A percentile compares a stretch with the other conserved stretches of the same genome.
phyloP scores from a whole-genome alignment of 208 protist genomes.

The Trypanosoma cruzi region DNA sequence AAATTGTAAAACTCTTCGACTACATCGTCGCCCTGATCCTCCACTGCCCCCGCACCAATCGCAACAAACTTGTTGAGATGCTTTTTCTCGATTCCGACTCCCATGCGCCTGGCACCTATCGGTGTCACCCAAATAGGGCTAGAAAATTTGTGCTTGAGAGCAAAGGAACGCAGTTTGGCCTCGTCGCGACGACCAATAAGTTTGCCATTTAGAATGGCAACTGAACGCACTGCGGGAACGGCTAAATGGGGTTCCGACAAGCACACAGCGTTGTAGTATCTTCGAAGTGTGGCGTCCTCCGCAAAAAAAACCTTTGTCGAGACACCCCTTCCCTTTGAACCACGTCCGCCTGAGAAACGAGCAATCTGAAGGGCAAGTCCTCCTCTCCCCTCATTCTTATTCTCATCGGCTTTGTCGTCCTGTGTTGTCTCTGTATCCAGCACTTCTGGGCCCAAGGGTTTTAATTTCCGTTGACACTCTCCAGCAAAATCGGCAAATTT shows the following conservation, averaged over 20 bases:
- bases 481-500: conserved; percentile 37
- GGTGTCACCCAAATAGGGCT: conserved; percentile 89
- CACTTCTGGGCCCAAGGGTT: conserved; percentile 39
- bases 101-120: conserved; percentile 49
- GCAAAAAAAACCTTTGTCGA: conserved; percentile 61
- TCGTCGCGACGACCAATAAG: conserved; percentile 82
- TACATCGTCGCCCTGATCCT: conserved; percentile 42
- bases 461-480: conserved; percentile 13
- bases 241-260: conserved; percentile 75
- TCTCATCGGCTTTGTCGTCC: conserved; percentile 1
- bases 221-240: conserved; percentile 73
- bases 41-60: conserved; percentile 61
- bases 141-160: conserved; percentile 84
- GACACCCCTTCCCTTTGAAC: not conserved
- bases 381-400: not conserved
- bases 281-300: conserved; percentile 82
- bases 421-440: conserved; percentile 4
- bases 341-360: not conserved
- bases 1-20: conserved; percentile 87
- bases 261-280: conserved; percentile 85
- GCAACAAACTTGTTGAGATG: conserved; percentile 63
- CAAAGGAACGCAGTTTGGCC: conserved; percentile 66
- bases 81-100: conserved; percentile 62
- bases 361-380: conserved; percentile 14
- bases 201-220: conserved; percentile 82